Evolutionary conservation across 2,329 filamentous ascomycete genomes (phyloP), one percentile per base, ranked within the genome.

Genomic region (Fusarium pseudocircinatum): DNA sequence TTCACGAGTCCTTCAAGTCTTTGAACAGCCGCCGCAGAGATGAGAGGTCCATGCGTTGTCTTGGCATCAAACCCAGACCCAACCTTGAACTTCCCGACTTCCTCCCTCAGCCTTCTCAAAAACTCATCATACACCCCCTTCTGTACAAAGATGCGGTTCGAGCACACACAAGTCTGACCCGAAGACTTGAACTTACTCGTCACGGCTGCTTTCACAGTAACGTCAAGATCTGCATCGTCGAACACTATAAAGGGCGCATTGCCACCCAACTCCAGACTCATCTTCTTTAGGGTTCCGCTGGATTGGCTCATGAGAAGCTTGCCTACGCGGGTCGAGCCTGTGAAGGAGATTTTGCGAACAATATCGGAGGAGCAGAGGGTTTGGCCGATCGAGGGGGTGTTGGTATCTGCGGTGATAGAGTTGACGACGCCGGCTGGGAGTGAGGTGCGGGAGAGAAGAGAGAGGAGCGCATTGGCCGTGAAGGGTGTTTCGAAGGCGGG

Each of bases 121-220:
- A 95, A 95, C 46, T 86, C 83, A 75, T 94, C 91, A 82, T 95
- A 93, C 79, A 95, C 88, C 61, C 88, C 89, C 44, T 87, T 85
- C 81, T 95, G 93, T 9, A 95, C 87, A 80, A 91, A 94, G 69
- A 95, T 88, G 22, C 93, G 87, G 83, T 95, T 95, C 13, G 92
- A 92, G 78, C 92, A 94, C 16, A 97, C 94, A 81, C 95, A 98
- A 0, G 95, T 97, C 85, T 98, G 95, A 40, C 95, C 95, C 0
- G 93, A 95, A 37, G 91, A 93, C 63, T 95, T 92, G 89, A 97
- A 97, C 82, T 97, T 97, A 77, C 89, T 93, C 24, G 90, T 84
- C 57, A 97, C 88, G 34, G 94, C 84, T 12, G 42, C 42, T 26
- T 43, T 26, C 16, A 79, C 71, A 85, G 60, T 82, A 73, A 94